Conservation (phyloP, 805 yeast species). For the Starmerella potacharoeniae region DNA sequence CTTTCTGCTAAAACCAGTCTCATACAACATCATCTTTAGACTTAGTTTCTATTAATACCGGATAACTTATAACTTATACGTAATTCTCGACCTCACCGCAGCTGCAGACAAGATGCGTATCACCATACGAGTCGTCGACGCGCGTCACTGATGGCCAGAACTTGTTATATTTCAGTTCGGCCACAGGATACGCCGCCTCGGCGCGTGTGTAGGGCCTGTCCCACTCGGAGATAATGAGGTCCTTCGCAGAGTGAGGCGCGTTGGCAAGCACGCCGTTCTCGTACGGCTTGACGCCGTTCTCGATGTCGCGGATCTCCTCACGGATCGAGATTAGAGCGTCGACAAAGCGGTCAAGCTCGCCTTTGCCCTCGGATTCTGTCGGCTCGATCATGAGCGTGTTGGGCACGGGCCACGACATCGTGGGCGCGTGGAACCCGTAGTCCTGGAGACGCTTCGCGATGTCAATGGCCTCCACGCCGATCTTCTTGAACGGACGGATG, state of each 20-base stretch:
- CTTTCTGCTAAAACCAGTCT: conserved; percentile 20
- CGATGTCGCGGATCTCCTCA: conserved; percentile 63
- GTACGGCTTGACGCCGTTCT: conserved; percentile 55
- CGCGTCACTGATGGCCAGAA: conserved; percentile 95
- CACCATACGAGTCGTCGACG: conserved; percentile 91
- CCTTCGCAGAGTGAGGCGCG: conserved; percentile 85
- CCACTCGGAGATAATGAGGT: conserved; percentile 67
- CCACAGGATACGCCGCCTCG: conserved; percentile 84
- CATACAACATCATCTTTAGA: conserved; percentile 10
- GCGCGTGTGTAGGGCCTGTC: conserved; percentile 82
- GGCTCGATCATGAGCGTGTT: conserved; percentile 98
- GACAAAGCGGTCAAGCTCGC: conserved; percentile 81
- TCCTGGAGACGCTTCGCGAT: conserved; percentile 95
- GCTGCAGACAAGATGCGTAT: conserved; percentile 81
- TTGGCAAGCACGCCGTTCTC: conserved; percentile 54
- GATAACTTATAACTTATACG: neutral
- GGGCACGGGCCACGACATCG: conserved; percentile 97
- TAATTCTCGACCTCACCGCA: conserved; percentile 37
- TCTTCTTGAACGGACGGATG: conserved; percentile 64
- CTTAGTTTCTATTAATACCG: neutral
- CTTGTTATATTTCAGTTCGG: conserved; percentile 59
- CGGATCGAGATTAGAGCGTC: conserved; percentile 77
- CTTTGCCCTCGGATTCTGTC: conserved; percentile 84
- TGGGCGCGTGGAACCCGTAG: conserved; percentile 97
- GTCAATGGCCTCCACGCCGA: conserved; percentile 88